phyloP scores from a whole-genome alignment of 257 asterid genomes.

The Nicotiana tomentosiformis region DNA sequence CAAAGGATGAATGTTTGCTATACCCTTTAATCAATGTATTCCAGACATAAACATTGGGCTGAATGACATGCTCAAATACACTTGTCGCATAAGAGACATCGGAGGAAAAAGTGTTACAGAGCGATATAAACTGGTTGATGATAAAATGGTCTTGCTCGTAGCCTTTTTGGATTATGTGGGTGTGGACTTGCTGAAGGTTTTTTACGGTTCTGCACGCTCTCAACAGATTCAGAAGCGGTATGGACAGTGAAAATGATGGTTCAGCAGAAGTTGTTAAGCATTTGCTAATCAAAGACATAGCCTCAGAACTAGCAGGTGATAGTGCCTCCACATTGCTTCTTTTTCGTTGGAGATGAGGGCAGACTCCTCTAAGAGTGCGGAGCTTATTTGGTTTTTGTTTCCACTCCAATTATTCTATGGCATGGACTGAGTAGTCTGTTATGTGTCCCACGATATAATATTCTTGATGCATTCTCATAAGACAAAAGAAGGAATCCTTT shows the following conservation, averaged over 20 bases:
- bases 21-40: constrained; percentile 48
- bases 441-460: background rate
- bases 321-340: background rate
- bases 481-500: background rate
- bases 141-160: constrained; percentile 52
- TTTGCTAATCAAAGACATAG: background rate
- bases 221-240: constrained; percentile 24
- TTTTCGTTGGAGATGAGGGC: background rate
- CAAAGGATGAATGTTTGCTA: constrained; percentile 30
- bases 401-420: background rate
- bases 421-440: background rate
- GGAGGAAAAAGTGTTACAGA: constrained; percentile 32
- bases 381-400: background rate
- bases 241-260: constrained; percentile 19
- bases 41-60: constrained; percentile 60
- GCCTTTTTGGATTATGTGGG: constrained; percentile 52
- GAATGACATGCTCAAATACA: constrained; percentile 37
- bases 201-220: constrained; percentile 38
- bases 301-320: background rate
- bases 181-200: constrained; percentile 42
- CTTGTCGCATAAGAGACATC: constrained; percentile 34
- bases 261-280: background rate
- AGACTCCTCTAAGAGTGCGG: background rate
- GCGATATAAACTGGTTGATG: constrained; percentile 44
- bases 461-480: background rate